Base-by-base conservation (phyloP, 1,139 yeast species). In the Candida sanyaensis region DNA sequence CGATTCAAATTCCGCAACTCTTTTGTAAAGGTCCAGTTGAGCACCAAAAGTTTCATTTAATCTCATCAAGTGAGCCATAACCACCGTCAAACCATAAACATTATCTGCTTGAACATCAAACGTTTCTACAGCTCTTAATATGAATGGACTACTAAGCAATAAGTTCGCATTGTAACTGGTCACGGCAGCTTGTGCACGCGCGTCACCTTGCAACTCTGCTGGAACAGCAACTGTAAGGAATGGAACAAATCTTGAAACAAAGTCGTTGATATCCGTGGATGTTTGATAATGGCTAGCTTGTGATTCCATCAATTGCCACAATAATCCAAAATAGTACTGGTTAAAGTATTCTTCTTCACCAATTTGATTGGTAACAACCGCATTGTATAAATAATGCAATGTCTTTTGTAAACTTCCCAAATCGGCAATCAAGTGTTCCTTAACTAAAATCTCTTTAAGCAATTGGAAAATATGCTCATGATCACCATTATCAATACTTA, bases 391-490 rank as follows among this genome's bases (percentile, higher is more conserved):
- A 52, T 71, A 73, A 37, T 60, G 58, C 44, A 68, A 61, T n/a
- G 68, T 50, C 39, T 69, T 70, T 45, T 65, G 68, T 33, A 69
- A 62, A 1, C 61, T 56, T 17, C 58, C 56, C 50, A 66, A 52
- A 50, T 73, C 75, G 31, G 58, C 61, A 33, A 75, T 54, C 41
- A 67, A 53, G 48, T 71, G 73, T 39, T 68, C 61, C 46, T 67
- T 71, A 29, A 73, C 47, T 31, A 74, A 52, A 2, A 74, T 51
- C 43, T 73, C 73, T 51, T 75, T 75, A 23, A 75, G 60, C 17
- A 75, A 49, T 50, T 73, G 75, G 47, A 68, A 73, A 11, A 69
- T 61, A 13, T 61, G 61, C 44, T 69, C 68, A 48, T 66, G 71
- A 50, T 75, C 78, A 7, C 72, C 70, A 37, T 64, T 51, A 44